Conservation (phyloP, 1,284 basidiomycete genomes). For the Austroboletus niveus region DNA sequence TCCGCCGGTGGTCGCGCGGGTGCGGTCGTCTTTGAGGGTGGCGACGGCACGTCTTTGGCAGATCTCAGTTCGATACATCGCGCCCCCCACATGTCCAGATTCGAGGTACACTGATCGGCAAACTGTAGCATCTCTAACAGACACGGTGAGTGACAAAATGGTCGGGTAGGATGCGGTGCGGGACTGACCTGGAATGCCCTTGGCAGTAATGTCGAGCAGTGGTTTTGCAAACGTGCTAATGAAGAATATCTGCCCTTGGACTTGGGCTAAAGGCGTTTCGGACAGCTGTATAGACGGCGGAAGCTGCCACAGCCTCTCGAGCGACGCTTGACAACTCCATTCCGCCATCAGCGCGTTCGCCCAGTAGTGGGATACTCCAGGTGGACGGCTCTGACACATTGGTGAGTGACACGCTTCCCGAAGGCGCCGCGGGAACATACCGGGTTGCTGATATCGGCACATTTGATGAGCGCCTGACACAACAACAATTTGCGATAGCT, state of each 20-base stretch:
- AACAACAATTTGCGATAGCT: constrained; percentile 63
- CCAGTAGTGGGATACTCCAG: constrained; percentile 87
- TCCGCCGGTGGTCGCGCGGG: constrained; percentile 47
- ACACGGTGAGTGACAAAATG: constrained; percentile 11
- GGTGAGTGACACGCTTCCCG: constrained; percentile 13
- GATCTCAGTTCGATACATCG: constrained; percentile 44
- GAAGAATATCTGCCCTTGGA: constrained; percentile 88
- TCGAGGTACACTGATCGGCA: constrained; percentile 60
- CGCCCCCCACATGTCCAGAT: constrained; percentile 64
- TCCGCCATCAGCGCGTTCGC: constrained; percentile 83
- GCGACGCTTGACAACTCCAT: constrained; percentile 83
- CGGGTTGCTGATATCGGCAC: constrained; percentile 95
- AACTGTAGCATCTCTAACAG: constrained; percentile 62
- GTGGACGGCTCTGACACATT: constrained; percentile 76
- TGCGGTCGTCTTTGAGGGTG: constrained; percentile 3
- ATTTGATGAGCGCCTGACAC: constrained; percentile 93
- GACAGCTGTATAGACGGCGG: constrained; percentile 69
- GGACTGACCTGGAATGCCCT: constrained; percentile 66
- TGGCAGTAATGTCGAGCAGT: constrained; percentile 72
- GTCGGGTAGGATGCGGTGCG: background rate
- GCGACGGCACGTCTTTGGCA: constrained; percentile 9
- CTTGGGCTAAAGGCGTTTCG: constrained; percentile 70
- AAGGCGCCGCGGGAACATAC: constrained; percentile 47
- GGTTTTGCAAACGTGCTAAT: constrained; percentile 81
- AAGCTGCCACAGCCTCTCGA: constrained; percentile 77